Conservation (phyloP, 768 basidiomycete genomes). For the Lentinula aciculospora region DNA sequence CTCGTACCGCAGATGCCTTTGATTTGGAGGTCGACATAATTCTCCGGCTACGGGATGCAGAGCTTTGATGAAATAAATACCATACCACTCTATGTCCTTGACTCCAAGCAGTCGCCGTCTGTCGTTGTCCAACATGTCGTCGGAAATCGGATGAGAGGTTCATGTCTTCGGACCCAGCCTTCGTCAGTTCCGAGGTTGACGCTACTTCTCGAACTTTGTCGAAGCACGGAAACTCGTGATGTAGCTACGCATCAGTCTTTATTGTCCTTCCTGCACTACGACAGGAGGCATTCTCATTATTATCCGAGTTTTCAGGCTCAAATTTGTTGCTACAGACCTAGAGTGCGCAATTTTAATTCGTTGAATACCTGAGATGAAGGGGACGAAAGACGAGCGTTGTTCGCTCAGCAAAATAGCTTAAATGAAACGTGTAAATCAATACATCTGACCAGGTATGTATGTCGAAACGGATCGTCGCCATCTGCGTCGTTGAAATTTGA, state of each 20-base stretch:
- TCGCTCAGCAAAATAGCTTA: not conserved
- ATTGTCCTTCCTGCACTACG: not conserved
- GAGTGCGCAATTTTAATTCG: not conserved
- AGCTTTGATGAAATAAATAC: not conserved
- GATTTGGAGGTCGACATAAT: not conserved
- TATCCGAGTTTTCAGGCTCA: not conserved
- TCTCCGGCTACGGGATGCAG: too few species aligned
- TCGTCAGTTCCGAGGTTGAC: not conserved
- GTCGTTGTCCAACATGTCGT: not conserved
- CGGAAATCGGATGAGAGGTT: not conserved
- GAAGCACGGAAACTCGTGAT: not conserved
- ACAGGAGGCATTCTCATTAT: not conserved
- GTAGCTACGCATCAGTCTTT: not conserved
- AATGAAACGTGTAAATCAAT: not conserved
- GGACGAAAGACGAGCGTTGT: not conserved
- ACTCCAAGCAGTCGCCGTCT: not conserved
- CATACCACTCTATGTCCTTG: not conserved
- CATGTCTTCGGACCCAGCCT: not conserved
- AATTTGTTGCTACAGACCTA: not conserved
- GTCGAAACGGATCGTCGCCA: too few species aligned
- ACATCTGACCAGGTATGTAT: not conserved
- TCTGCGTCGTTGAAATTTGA: too few species aligned
- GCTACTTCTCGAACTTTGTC: not conserved
- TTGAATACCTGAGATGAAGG: not conserved
- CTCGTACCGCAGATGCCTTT: too few species aligned